These are phyloP conservation scores for Darksidea phi DNA, from an alignment of 495 filamentous ascomycete species.

Conservation along the genomic window DNA sequence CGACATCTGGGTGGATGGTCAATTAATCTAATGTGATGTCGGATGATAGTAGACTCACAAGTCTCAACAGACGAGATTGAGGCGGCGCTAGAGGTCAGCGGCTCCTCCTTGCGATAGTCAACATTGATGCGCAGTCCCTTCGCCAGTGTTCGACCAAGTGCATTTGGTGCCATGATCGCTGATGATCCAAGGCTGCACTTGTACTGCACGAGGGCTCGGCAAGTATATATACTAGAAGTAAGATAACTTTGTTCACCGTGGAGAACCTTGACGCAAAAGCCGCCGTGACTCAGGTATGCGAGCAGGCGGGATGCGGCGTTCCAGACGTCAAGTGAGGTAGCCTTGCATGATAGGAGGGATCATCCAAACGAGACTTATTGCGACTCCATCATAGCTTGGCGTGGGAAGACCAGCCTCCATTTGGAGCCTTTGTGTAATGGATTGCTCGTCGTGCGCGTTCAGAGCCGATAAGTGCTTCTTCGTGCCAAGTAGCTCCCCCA, in stretches of 20 bases:
- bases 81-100: slow-evolving; percentile 8
- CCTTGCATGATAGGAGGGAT: not conserved
- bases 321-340: not conserved
- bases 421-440: not conserved
- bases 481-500: not conserved
- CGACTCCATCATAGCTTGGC: slow-evolving; percentile 23
- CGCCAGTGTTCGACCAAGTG: slow-evolving; percentile 17
- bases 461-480: slow-evolving; percentile 16
- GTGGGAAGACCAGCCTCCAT: slow-evolving; percentile 2
- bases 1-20: slow-evolving; percentile 59
- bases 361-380: slow-evolving; percentile 3
- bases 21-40: not conserved
- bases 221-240: not conserved
- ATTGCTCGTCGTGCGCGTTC: slow-evolving; percentile 7
- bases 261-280: not conserved
- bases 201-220: not conserved
- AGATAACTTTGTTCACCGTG: not conserved
- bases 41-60: not conserved
- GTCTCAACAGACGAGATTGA: slow-evolving; percentile 23
- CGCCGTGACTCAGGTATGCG: not conserved
- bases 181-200: not conserved
- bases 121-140: slow-evolving; percentile 26
- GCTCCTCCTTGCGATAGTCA: slow-evolving; percentile 32
- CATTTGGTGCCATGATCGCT: slow-evolving; percentile 13
- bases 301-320: not conserved